Evolutionary conservation across 768 basidiomycete genomes (phyloP).

Genomic region (Xerocomellus dryophilus): DNA sequence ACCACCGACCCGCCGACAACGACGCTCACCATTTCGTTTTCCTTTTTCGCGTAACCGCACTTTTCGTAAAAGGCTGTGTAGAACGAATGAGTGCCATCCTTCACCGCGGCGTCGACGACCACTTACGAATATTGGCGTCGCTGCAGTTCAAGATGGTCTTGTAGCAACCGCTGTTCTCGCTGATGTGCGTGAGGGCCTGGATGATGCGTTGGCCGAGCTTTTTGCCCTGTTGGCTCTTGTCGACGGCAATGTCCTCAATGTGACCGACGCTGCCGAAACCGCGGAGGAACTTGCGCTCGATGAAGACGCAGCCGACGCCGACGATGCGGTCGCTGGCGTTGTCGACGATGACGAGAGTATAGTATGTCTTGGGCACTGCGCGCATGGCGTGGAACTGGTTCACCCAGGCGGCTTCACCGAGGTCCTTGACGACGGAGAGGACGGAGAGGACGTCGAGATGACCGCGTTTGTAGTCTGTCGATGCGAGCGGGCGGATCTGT

Average conservation of each 20-base stretch:
- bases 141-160: conserved; percentile 98
- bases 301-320: conserved; percentile 76
- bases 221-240: conserved; percentile 83
- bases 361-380: conserved; percentile 65
- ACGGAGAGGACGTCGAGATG: conserved; percentile 80
- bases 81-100: conserved; percentile 10
- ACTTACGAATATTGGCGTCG: conserved; percentile 87
- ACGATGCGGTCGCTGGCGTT: conserved; percentile 74
- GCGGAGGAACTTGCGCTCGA: conserved; percentile 94
- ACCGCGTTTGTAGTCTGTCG: conserved; percentile 75
- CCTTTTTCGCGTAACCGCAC: conserved; percentile 89
- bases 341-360: conserved; percentile 79
- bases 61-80: conserved; percentile 90
- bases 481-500: conserved; percentile 87
- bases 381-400: conserved; percentile 65
- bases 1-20: background rate
- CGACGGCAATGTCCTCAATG: conserved; percentile 97
- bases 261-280: conserved; percentile 87
- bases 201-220: conserved; percentile 88
- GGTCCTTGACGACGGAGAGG: conserved; percentile 67
- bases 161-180: conserved; percentile 79
- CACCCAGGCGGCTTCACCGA: conserved; percentile 64
- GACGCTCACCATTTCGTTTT: conserved; percentile 80
- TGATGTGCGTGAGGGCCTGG: conserved; percentile 78
- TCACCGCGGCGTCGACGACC: background rate